Evolutionary conservation across 495 filamentous ascomycete genomes (phyloP).

Genomic region (Talaromyces borbonicus): DNA sequence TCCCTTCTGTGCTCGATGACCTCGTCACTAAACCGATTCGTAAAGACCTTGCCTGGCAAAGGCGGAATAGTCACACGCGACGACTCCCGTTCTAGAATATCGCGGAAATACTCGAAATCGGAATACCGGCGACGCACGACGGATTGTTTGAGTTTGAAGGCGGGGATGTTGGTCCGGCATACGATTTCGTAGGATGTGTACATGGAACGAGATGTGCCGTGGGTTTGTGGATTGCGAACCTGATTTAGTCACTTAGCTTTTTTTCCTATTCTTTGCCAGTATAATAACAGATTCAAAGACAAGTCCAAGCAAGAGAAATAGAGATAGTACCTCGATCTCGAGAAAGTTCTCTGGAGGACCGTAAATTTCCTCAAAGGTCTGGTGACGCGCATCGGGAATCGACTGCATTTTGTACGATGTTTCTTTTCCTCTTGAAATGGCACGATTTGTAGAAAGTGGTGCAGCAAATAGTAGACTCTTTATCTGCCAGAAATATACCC

Average conservation of each 20-base stretch:
- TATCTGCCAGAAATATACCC: no score
- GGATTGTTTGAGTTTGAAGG: constrained; percentile 81
- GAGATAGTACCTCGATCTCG: constrained; percentile 71
- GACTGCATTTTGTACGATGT: constrained; percentile 53
- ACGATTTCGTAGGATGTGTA: constrained; percentile 98
- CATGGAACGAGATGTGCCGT: constrained; percentile 89
- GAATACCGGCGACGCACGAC: constrained; percentile 87
- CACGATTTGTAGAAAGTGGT: no score
- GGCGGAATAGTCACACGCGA: constrained; percentile 93
- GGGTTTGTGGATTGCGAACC: constrained; percentile 93
- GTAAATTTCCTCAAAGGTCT: constrained; percentile 98
- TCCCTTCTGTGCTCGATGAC: constrained; percentile 93
- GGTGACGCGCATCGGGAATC: constrained; percentile 74
- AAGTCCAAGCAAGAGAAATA: constrained; percentile 8
- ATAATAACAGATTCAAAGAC: constrained; percentile 4
- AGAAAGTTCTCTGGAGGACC: constrained; percentile 97
- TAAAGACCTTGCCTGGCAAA: constrained; percentile 94
- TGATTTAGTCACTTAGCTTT: no score
- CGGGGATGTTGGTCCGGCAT: constrained; percentile 95
- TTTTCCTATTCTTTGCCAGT: constrained; percentile 35
- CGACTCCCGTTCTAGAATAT: constrained; percentile 91
- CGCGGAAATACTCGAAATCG: constrained; percentile 97
- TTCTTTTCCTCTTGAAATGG: no score
- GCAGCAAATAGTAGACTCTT: no score
- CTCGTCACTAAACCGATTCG: constrained; percentile 95